Percentiles rank a stretch among this genome's conserved stretches.
Evolutionary conservation across 2,329 filamentous ascomycete genomes (phyloP).

Genomic region (Basipetospora sp.): DNA sequence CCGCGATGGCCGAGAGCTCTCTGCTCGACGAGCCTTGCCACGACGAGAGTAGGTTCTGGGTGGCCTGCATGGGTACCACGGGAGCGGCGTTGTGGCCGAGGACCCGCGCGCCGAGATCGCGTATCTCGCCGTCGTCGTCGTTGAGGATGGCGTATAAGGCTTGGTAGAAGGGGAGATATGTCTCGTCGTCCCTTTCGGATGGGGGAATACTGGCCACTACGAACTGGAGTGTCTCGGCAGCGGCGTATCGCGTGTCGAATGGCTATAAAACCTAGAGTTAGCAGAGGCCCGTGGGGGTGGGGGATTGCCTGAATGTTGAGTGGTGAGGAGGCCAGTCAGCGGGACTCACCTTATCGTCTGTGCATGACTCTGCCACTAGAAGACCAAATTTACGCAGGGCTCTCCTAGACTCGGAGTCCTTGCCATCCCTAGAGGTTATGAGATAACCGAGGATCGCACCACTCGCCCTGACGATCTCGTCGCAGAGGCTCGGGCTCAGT

Average conservation of each 20-base stretch:
- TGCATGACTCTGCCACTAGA: conserved; percentile 33
- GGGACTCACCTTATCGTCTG: conserved; percentile 30
- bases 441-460: conserved; percentile 28
- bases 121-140: conserved; percentile 85
- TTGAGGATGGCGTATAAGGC: conserved; percentile 62
- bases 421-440: conserved; percentile 9
- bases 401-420: not conserved
- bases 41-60: conserved; percentile 21
- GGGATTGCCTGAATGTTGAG: too few relatives aligned
- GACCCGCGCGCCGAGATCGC: conserved; percentile 45
- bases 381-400: conserved; percentile 28
- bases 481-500: conserved; percentile 33
- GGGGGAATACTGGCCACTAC: conserved; percentile 23
- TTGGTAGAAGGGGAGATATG: conserved; percentile 42
- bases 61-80: conserved; percentile 34
- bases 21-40: conserved; percentile 24
- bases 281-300: conserved; percentile 1
- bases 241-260: conserved; percentile 51
- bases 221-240: conserved; percentile 37
- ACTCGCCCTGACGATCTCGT: conserved; percentile 33
- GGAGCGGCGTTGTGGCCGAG: conserved; percentile 19
- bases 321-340: not conserved
- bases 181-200: conserved; percentile 12
- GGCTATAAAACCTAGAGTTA: conserved; percentile 24
- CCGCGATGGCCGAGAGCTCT: conserved; percentile 26